These are phyloP conservation scores for Hemerocallis citrina DNA, from an alignment of 106 monocot species.

Conservation along the genomic window DNA sequence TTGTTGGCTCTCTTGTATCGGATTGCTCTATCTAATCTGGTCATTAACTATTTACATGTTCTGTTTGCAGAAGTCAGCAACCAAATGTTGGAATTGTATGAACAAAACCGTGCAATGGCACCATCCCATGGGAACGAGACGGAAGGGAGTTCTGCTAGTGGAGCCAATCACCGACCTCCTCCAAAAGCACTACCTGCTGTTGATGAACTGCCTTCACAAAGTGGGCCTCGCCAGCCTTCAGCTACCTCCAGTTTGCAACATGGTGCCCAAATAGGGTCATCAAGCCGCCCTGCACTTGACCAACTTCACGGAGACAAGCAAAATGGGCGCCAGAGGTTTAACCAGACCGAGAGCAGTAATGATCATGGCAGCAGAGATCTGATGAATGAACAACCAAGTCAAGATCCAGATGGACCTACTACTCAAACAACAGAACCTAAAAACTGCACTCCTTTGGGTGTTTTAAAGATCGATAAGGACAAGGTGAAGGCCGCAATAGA, in stretches of 20 bases:
- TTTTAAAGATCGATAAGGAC: constrained; percentile 67
- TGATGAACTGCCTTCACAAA: constrained; percentile 28
- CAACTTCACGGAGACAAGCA: constrained; percentile 8
- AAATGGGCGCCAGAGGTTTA: constrained; percentile 4
- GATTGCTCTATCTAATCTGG: too few relatives aligned
- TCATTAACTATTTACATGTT: too few relatives aligned
- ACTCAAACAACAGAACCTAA: constrained; percentile 22
- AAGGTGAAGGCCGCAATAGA: constrained; percentile 81
- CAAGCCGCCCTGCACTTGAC: not conserved
- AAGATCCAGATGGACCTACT: constrained; percentile 10
- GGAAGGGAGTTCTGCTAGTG: constrained; percentile 54
- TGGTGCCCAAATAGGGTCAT: constrained; percentile 4
- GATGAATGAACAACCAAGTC: too few relatives aligned
- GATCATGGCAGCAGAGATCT: constrained; percentile 13
- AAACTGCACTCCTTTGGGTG: constrained; percentile 28
- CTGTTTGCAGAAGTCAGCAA: constrained; percentile 83
- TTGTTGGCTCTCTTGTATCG: too few relatives aligned
- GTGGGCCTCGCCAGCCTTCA: constrained; percentile 20
- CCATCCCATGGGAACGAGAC: constrained; percentile 49
- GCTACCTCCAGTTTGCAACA: constrained; percentile 2
- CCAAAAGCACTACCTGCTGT: constrained; percentile 19
- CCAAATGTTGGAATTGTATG: constrained; percentile 96
- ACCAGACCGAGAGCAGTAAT: constrained; percentile 5
- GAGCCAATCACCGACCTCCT: constrained; percentile 31
- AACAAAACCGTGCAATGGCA: constrained; percentile 65